phyloP scores from a whole-genome alignment of 2,329 filamentous ascomycete species.

The Aureobasidium sp. region DNA sequence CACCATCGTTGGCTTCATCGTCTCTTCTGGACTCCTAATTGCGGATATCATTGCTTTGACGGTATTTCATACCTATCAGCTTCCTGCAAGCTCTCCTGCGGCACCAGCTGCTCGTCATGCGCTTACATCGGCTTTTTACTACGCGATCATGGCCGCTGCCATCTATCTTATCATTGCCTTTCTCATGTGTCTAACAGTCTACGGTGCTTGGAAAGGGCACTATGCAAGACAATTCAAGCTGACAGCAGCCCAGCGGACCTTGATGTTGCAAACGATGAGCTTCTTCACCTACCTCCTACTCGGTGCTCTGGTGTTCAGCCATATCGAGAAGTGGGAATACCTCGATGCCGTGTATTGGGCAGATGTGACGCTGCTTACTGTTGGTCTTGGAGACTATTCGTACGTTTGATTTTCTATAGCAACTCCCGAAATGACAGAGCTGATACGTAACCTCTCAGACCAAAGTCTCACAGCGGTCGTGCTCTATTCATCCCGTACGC shows the following conservation, averaged over 20 bases:
- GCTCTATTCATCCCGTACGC: constrained; percentile 49
- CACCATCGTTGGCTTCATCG: constrained; percentile 53
- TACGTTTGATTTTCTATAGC: too few relatives aligned
- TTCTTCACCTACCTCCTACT: constrained; percentile 44
- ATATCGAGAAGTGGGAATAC: constrained; percentile 48
- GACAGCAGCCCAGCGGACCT: constrained; percentile 49
- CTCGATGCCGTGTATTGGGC: constrained; percentile 51
- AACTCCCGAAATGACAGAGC: too few relatives aligned
- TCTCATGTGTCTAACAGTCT: constrained; percentile 50
- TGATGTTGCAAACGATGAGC: constrained; percentile 47
- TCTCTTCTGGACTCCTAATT: constrained; percentile 49
- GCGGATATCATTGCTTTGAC: constrained; percentile 43
- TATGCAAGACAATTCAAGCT: constrained; percentile 52
- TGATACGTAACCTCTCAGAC: too few relatives aligned
- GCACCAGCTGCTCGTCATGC: constrained; percentile 31
- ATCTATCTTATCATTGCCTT: constrained; percentile 51
- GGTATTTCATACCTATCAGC: constrained; percentile 37
- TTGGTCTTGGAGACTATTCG: constrained; percentile 47
- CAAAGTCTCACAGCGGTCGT: constrained; percentile 43
- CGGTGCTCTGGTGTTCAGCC: constrained; percentile 40
- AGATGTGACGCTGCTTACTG: constrained; percentile 49
- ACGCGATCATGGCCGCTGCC: constrained; percentile 50
- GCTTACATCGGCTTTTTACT: constrained; percentile 53
- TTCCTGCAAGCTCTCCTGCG: constrained; percentile 28
- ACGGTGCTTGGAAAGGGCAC: constrained; percentile 47